A percentile compares a stretch with the other conserved stretches of the same genome.
phyloP scores from a whole-genome alignment of 768 basidiomycete genomes.

The Royoungia palumana region DNA sequence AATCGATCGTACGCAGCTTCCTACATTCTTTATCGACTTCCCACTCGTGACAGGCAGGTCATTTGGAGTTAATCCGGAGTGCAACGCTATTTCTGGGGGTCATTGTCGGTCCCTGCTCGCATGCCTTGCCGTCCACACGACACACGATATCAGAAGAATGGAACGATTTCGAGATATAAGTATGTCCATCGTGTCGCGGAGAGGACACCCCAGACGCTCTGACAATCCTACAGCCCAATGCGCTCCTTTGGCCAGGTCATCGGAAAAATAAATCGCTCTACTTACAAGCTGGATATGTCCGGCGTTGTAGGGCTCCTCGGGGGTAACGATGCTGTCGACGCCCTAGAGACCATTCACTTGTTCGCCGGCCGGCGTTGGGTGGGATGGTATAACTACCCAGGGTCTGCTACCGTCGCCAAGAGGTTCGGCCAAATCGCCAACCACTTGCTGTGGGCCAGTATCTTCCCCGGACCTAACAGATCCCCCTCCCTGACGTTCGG shows the following conservation, averaged over 20 bases:
- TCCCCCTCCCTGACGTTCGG: slow-evolving; percentile 26
- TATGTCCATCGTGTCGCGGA: background rate
- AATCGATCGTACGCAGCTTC: background rate
- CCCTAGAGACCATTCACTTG: slow-evolving; percentile 32
- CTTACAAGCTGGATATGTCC: slow-evolving; percentile 22
- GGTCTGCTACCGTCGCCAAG: slow-evolving; percentile 30
- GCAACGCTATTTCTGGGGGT: no score
- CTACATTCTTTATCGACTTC: no score
- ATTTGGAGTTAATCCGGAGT: no score
- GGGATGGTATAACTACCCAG: slow-evolving; percentile 38
- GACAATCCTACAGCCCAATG: slow-evolving; percentile 6
- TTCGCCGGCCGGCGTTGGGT: slow-evolving; percentile 29
- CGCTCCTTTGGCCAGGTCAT: slow-evolving; percentile 11
- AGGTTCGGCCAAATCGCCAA: slow-evolving; percentile 31
- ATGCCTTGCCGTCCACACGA: no score
- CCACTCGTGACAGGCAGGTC: no score
- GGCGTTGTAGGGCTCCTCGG: slow-evolving; percentile 35
- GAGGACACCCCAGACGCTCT: background rate
- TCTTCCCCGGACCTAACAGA: slow-evolving; percentile 32
- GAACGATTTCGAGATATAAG: slow-evolving; percentile 8
- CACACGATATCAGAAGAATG: no score
- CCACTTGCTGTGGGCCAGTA: slow-evolving; percentile 26
- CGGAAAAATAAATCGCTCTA: slow-evolving; percentile 6
- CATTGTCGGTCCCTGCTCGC: no score
- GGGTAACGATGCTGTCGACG: slow-evolving; percentile 31